Evolutionary conservation across 2,329 filamentous ascomycete species (phyloP).

Genomic region (Diaporthe sp.): DNA sequence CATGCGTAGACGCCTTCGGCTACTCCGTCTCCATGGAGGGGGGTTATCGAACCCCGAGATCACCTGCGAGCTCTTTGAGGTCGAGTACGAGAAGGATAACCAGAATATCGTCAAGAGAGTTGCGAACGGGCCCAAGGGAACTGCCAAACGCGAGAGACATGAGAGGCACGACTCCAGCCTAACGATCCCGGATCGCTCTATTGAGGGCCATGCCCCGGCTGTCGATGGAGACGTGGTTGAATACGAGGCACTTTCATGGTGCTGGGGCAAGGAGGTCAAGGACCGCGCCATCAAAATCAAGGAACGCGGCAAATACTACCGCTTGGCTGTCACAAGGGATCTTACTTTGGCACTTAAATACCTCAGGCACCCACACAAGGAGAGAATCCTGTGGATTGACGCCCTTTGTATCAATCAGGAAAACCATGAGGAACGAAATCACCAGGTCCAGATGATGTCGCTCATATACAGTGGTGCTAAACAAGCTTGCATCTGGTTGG

Average conservation of each 20-base stretch:
- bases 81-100: neutral
- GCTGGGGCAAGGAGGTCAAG: constrained; percentile 9
- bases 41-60: neutral
- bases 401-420: constrained; percentile 28
- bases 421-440: constrained; percentile 43
- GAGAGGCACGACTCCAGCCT: neutral
- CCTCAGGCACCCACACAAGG: constrained; percentile 17
- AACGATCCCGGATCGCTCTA: neutral
- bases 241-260: constrained; percentile 26
- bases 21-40: neutral
- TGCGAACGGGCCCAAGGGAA: neutral
- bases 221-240: constrained; percentile 40
- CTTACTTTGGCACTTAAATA: constrained; percentile 33
- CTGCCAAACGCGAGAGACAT: neutral
- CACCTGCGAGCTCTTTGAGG: neutral
- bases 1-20: neutral
- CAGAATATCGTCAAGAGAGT: neutral
- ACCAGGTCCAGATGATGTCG: constrained; percentile 49
- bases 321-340: neutral
- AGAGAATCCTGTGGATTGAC: constrained; percentile 47
- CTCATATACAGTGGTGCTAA: constrained; percentile 45
- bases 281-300: neutral
- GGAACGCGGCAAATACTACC: neutral
- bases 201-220: neutral
- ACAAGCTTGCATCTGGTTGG: constrained; percentile 48